A percentile compares a stretch with the other conserved stretches of the same genome.
Evolutionary conservation across 345 rosid genomes (phyloP).

Genomic region (Eucalyptus marginata): DNA sequence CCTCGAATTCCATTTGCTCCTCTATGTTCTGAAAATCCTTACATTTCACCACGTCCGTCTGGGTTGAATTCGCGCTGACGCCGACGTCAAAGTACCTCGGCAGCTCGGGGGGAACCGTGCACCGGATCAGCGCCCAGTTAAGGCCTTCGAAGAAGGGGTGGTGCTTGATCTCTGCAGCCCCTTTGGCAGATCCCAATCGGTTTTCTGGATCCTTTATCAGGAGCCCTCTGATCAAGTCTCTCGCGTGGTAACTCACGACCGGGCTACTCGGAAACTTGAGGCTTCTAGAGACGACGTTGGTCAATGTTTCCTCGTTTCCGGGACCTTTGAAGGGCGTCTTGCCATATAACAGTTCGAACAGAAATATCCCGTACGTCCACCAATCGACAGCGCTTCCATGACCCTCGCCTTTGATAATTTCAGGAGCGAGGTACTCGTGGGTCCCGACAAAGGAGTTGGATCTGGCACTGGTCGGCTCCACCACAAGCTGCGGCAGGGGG

Average conservation of each 20-base stretch:
- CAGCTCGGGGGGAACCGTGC: conserved; percentile 60
- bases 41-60: conserved; percentile 7
- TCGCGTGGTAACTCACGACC: conserved; percentile 44
- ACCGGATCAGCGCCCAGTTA: conserved; percentile 73
- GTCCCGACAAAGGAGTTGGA: conserved; percentile 83
- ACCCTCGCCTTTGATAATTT: conserved; percentile 70
- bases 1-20: conserved; percentile 38
- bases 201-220: conserved; percentile 56
- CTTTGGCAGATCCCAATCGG: conserved; percentile 51
- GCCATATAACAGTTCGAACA: conserved; percentile 60
- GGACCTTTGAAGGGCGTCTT: conserved; percentile 68
- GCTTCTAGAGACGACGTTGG: conserved; percentile 51
- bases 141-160: conserved; percentile 71
- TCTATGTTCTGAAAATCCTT: conserved; percentile 16
- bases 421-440: conserved; percentile 74
- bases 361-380: conserved; percentile 79
- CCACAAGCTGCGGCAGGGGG: conserved; percentile 64
- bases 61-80: not conserved
- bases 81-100: conserved; percentile 19
- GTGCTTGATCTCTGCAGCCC: conserved; percentile 73
- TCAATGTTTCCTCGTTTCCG: conserved; percentile 53
- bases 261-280: conserved; percentile 55
- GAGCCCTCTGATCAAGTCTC: conserved; percentile 60
- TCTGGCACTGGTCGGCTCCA: conserved; percentile 69
- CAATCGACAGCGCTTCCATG: conserved; percentile 82